A percentile compares a stretch with the other conserved stretches of the same genome.
Conservation (phyloP, 2,329 filamentous ascomycete species). For the Paraconiothyrium brasiliense region DNA sequence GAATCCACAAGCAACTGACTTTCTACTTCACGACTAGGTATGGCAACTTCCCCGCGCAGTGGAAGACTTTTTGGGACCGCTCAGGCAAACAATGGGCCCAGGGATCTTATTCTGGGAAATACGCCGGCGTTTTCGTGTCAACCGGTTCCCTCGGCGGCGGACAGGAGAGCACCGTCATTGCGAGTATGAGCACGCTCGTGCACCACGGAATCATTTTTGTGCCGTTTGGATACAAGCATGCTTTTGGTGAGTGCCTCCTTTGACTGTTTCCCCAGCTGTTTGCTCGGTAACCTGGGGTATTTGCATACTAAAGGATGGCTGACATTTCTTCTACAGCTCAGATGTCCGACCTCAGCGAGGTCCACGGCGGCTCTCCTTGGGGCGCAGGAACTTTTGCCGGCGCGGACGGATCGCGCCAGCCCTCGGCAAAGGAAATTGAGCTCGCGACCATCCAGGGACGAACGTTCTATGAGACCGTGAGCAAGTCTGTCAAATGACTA, state of each 20-base stretch:
- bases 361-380: constrained; percentile 90
- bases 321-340: constrained; percentile 43
- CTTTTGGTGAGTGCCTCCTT: constrained; percentile 62
- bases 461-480: constrained; percentile 79
- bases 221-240: constrained; percentile 89
- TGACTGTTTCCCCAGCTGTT: background rate
- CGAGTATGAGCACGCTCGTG: constrained; percentile 82
- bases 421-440: constrained; percentile 76
- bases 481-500: constrained; percentile 82
- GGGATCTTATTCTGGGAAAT: constrained; percentile 85
- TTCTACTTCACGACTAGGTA: constrained; percentile 56
- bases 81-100: constrained; percentile 84
- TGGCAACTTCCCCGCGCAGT: constrained; percentile 97
- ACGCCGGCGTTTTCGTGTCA: constrained; percentile 88
- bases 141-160: constrained; percentile 86
- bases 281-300: no score
- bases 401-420: constrained; percentile 84
- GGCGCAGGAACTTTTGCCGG: constrained; percentile 89
- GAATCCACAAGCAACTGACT: background rate
- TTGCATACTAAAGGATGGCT: background rate
- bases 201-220: constrained; percentile 98
- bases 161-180: constrained; percentile 87
- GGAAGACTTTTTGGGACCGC: constrained; percentile 92
- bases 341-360: constrained; percentile 76
- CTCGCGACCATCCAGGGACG: constrained; percentile 85